Evolutionary conservation across 106 monocot genomes (phyloP), one percentile per base, ranked within the genome.

Genomic region (Allium sativum): DNA sequence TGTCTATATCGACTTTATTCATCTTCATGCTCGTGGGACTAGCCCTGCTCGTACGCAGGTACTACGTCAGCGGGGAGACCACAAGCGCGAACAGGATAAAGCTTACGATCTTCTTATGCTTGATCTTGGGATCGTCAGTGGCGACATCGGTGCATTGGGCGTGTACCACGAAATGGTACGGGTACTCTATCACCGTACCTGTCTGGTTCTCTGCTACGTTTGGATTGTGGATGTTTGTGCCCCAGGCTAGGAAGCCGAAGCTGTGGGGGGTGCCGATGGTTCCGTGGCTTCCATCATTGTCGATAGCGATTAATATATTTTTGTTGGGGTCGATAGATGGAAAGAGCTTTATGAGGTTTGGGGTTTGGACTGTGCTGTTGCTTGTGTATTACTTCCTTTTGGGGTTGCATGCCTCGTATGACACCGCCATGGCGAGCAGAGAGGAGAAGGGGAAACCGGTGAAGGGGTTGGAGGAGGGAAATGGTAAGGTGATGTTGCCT

Each of bases 1-100:
- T 90, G 10, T 90, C 89, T 52, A 82, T 90, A 60, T 85, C 85
- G 67, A 91, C 91, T 17, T 83, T 91, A 14, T 91, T 91, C 70
- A 82, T 91, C 57, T 91, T 91, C 83, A 91, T 86, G 91, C 77
- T 91, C 13, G 86, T 91, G 41, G 86, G 86, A 19, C 55, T 86
- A 4, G 91, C 86, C 0, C 83, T 91, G 9, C 68, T 91, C 10
- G 86, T 86, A 14, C 79, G 91, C 0, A 69, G 91, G 5, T 75
- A 91, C 73, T 91, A 91, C 56, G 83, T 80, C 21, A 4, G 18
- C 19, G 89, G 89, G 9, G 79, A 79, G 74, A 90, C 89, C 2
- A 31, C 73, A 1, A 18, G 40, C 8, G 10, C 43, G 4, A 52
- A 82, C 50, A 48, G 81, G 20, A 82, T 69, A 61, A 79, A 66